phyloP scores from a whole-genome alignment of 306 rosid genomes.

The Astragalus membranaceus region DNA sequence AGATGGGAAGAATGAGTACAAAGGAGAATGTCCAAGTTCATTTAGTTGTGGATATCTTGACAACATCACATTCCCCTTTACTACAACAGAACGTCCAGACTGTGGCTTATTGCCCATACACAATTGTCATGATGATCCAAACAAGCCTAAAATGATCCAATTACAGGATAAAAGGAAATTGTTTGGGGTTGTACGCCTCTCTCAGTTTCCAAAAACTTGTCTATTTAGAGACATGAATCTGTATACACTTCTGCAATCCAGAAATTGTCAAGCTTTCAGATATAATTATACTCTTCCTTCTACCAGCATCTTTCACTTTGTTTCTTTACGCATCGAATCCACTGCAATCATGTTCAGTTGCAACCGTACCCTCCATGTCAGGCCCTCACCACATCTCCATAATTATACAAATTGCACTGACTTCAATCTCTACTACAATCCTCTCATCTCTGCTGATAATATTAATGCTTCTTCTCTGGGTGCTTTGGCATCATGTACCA shows the following conservation, averaged over 20 bases:
- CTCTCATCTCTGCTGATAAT: accelerated
- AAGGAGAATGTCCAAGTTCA: not conserved
- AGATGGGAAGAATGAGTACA: accelerated
- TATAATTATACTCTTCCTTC: constrained; percentile 19
- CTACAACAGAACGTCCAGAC: not conserved
- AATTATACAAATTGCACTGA: not conserved
- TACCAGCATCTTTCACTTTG: not conserved
- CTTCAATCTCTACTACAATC: not conserved
- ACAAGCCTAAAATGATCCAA: not conserved
- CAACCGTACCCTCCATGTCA: constrained; percentile 2
- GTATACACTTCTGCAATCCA: not conserved
- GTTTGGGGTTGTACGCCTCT: not conserved
- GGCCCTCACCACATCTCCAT: not conserved
- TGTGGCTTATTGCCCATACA: constrained; percentile 33
- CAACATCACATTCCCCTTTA: constrained; percentile 26
- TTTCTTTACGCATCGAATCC: not conserved
- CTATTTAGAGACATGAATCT: constrained; percentile 8
- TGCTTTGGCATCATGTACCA: constrained; percentile 20
- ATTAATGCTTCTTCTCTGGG: not conserved
- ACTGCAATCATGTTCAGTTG: constrained; percentile 6
- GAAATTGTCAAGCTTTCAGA: constrained; percentile 21
- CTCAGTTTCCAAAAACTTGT: not conserved
- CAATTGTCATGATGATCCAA: not conserved
- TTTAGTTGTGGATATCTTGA: constrained; percentile 29
- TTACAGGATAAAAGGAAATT: not conserved